Percentiles rank a stretch among this genome's conserved stretches.
phyloP scores from a whole-genome alignment of 1,284 basidiomycete genomes.

The Ceratobasidium sp. region DNA sequence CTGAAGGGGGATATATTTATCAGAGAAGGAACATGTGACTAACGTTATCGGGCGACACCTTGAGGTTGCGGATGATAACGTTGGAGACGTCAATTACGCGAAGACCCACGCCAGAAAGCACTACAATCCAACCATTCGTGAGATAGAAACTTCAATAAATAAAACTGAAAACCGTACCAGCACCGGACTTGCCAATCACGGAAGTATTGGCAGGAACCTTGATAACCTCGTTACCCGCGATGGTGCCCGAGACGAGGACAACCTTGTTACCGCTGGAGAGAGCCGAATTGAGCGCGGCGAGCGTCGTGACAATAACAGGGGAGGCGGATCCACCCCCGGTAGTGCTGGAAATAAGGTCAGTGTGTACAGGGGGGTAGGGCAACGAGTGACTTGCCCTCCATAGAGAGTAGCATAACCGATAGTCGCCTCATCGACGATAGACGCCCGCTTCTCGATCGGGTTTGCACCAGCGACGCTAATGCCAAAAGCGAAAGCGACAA shows the following conservation, averaged over 20 bases:
- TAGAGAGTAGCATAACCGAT: conserved; percentile 29
- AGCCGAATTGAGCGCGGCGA: conserved; percentile 59
- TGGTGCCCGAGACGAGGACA: conserved; percentile 51
- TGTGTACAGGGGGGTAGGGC: background rate
- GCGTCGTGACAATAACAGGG: conserved; percentile 57
- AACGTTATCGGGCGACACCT: conserved; percentile 18
- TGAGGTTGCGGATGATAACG: too few relatives aligned
- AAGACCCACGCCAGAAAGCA: conserved; percentile 30
- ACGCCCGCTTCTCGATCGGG: conserved; percentile 20
- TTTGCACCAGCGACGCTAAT: background rate
- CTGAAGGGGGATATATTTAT: background rate
- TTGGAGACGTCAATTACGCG: conserved; percentile 9
- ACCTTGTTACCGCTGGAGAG: too few relatives aligned
- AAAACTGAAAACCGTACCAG: background rate
- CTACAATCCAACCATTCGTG: background rate
- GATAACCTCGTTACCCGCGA: conserved; percentile 14
- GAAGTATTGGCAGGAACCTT: conserved; percentile 5
- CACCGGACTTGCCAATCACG: background rate
- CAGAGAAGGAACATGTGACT: background rate
- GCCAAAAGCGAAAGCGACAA: background rate
- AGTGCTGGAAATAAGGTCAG: conserved; percentile 8
- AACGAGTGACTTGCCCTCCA: conserved; percentile 3
- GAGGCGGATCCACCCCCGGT: conserved; percentile 30
- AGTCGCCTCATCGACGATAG: conserved; percentile 21
- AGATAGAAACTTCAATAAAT: background rate